Percentiles rank a stretch among this genome's conserved stretches.
phyloP scores from a whole-genome alignment of 345 rosid genomes.

The Triadica sebifera region DNA sequence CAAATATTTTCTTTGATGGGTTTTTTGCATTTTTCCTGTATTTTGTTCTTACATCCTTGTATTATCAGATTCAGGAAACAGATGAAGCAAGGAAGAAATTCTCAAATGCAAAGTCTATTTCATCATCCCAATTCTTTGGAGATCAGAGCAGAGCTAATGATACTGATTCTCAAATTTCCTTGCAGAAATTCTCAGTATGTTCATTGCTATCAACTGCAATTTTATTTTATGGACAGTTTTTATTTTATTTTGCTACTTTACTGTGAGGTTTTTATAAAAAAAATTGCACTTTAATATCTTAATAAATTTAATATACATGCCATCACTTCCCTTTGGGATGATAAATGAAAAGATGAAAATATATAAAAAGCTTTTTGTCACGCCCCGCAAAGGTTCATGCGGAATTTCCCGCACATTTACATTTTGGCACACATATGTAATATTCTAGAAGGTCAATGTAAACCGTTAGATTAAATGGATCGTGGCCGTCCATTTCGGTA shows the following conservation, averaged over 20 bases:
- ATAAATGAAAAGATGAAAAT: neutral
- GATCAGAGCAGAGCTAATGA: slow-evolving; percentile 57
- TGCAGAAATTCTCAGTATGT: slow-evolving; percentile 89
- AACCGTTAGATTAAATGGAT: no score
- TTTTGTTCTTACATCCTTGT: slow-evolving; percentile 8
- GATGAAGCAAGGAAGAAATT: slow-evolving; percentile 98
- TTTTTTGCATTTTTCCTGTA: neutral
- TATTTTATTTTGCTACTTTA: neutral
- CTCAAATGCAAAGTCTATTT: slow-evolving; percentile 91
- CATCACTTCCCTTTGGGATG: neutral
- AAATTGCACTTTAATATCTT: neutral
- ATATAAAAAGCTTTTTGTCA: neutral
- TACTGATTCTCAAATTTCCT: slow-evolving; percentile 66
- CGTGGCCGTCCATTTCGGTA: no score
- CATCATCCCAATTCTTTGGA: slow-evolving; percentile 92
- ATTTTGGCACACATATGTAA: no score
- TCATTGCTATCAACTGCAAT: slow-evolving; percentile 1
- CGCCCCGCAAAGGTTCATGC: no score
- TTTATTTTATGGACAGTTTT: neutral
- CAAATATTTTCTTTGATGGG: neutral
- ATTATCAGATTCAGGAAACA: slow-evolving; percentile 70
- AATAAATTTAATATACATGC: neutral
- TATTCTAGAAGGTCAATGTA: no score
- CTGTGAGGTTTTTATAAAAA: neutral
- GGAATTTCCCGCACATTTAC: no score